Evolutionary conservation across 2,329 filamentous ascomycete species (phyloP), one percentile per base, ranked within the genome.

Genomic region (Drechslera avenae): DNA sequence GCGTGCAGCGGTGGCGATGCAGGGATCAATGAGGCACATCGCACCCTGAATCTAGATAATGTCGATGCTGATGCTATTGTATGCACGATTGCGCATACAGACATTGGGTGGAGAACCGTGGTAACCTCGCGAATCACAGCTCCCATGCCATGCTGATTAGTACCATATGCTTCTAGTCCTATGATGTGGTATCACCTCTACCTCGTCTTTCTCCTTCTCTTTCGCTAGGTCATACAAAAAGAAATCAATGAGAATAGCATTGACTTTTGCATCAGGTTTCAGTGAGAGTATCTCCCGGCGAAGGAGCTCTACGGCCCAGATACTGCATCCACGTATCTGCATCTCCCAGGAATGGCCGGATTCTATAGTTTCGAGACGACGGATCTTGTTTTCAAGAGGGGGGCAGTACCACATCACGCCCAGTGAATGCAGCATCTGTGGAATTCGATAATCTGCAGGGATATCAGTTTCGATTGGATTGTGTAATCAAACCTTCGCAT

Each of bases 151-250:
- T 13, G 17, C 31, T n/a, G n/a, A 36, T 49, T 26, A 97, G 73
- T 97, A 97, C 92, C 92, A 97, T 55, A 97, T 96, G 68, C 91
- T 95, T 70, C 92, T 84, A 35, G 92, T 96, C 57, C 92, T 82
- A 75, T 97, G 92, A 75, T 96, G 91, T 4, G 90, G 90, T 54
- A 91, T 83, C 33, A 66, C 63, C 42, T 67, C 71, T 18, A 60
- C 61, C 5, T 57, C 65, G 5, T 68, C 70, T 23, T 64, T 66
- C 73, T 97, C 93, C 69, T 89, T 73, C 67, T 91, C 88, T 73
- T 97, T 99, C 76, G 94, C 91, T 14, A 88, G 86, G 75, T 99
- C 94, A 70, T 99, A 99, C 47, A 99, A 78, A 73, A 97, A 96
- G 75, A 97, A 99, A 74, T 99, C 94, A 57, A 99, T 94, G 63